A percentile compares a stretch with the other conserved stretches of the same genome.
These are phyloP conservation scores for Pythium chondricola DNA, from an alignment of 352 stramenopile genomes.

Conservation along the genomic window DNA sequence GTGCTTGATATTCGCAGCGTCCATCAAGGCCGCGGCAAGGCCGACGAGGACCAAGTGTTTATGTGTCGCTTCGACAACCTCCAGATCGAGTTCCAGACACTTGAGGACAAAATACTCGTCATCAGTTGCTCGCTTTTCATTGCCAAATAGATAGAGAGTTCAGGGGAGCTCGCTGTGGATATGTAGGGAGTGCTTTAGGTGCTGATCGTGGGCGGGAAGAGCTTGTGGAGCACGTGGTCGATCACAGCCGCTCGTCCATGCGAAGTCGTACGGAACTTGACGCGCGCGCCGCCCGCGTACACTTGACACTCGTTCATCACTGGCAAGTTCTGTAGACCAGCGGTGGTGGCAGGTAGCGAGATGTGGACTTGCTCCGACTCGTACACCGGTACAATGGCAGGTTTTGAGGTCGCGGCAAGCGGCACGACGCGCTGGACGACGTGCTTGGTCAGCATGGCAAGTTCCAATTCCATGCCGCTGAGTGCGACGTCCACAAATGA, in stretches of 20 bases:
- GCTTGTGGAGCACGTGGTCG: constrained; percentile 33
- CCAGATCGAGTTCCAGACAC: constrained; percentile 68
- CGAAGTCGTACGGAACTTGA: constrained; percentile 52
- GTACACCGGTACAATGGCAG: constrained; percentile 20
- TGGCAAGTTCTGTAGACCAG: constrained; percentile 39
- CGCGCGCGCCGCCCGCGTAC: constrained; percentile 28
- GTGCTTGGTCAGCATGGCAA: constrained; percentile 40
- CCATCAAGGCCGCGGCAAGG: constrained; percentile 65
- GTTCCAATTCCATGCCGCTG: constrained; percentile 33
- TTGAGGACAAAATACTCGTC: constrained; percentile 61
- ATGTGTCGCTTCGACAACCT: constrained; percentile 72
- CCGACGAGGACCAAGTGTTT: constrained; percentile 47
- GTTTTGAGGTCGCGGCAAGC: not conserved
- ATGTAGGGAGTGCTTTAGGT: no score
- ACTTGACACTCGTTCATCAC: constrained; percentile 50
- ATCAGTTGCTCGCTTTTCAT: constrained; percentile 37
- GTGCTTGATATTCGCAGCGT: constrained; percentile 80
- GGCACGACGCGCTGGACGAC: constrained; percentile 30
- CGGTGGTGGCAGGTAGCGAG: constrained; percentile 18
- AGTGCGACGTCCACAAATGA: constrained; percentile 47
- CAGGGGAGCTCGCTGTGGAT: no score
- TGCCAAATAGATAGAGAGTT: constrained; percentile 8
- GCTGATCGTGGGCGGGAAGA: constrained; percentile 6
- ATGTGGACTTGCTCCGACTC: constrained; percentile 42
- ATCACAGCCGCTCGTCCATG: constrained; percentile 49